A percentile compares a stretch with the other conserved stretches of the same genome.
These are phyloP conservation scores for Amanita molliuscula DNA, from an alignment of 768 basidiomycete genomes.

Conservation along the genomic window DNA sequence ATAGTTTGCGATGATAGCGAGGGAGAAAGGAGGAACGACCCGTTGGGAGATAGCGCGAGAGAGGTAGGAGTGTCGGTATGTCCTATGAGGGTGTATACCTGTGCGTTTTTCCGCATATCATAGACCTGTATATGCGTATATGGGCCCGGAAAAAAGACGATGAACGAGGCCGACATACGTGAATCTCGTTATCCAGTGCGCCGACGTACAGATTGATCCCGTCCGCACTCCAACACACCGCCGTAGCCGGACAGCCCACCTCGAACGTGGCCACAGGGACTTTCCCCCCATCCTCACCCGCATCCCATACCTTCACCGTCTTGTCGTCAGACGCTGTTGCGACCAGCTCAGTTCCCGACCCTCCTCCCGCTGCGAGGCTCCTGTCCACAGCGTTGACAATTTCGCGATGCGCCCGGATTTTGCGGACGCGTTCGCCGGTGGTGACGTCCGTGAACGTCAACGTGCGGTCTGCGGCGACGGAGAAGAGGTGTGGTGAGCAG, in stretches of 20 bases:
- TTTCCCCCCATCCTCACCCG: constrained; percentile 65
- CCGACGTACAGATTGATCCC: constrained; percentile 86
- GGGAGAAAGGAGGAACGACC: constrained; percentile 80
- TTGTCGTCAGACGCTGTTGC: constrained; percentile 90
- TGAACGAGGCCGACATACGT: constrained; percentile 41
- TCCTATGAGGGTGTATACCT: constrained; percentile 72
- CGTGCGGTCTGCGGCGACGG: constrained; percentile 85
- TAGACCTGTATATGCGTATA: constrained; percentile 46
- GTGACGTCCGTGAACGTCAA: constrained; percentile 69
- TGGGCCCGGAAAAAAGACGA: constrained; percentile 6
- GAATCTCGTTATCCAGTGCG: constrained; percentile 92
- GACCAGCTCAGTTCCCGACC: constrained; percentile 69
- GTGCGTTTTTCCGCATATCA: constrained; percentile 77
- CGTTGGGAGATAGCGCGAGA: constrained; percentile 84
- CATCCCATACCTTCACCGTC: constrained; percentile 87
- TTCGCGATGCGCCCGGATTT: constrained; percentile 82
- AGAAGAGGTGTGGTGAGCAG: constrained; percentile 60
- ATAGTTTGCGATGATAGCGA: constrained; percentile 84
- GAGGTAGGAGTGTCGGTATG: constrained; percentile 93
- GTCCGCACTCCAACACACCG: constrained; percentile 88
- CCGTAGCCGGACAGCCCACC: constrained; percentile 82
- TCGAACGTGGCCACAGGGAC: constrained; percentile 72
- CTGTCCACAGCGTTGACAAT: constrained; percentile 87
- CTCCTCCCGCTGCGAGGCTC: constrained; percentile 65
- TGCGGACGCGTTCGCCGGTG: constrained; percentile 71